Conservation (phyloP, 148 eudicot genomes). For the Diospyros kaki region DNA sequence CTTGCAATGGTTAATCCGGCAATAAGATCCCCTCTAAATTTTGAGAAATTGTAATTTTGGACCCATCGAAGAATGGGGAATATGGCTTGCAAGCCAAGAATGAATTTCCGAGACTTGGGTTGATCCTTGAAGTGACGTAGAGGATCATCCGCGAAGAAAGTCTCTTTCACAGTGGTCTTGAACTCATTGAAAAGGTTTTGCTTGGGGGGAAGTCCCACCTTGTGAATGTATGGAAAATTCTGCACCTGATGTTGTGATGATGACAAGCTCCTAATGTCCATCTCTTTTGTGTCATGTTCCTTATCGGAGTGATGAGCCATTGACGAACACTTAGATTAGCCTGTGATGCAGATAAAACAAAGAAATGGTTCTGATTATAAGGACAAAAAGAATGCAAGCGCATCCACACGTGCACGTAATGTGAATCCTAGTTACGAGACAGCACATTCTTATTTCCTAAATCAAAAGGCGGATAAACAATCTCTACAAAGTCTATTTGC, state of each 20-base stretch:
- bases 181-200: slow-evolving; percentile 52
- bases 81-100: slow-evolving; percentile 63
- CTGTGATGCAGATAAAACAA: slow-evolving; percentile 8
- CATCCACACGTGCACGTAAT: too few relatives aligned
- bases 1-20: slow-evolving; percentile 82
- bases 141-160: slow-evolving; percentile 67
- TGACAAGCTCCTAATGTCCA: slow-evolving; percentile 31
- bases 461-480: not conserved
- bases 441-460: not conserved
- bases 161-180: slow-evolving; percentile 38
- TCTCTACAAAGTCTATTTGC: too few relatives aligned
- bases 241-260: slow-evolving; percentile 26
- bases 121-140: slow-evolving; percentile 60
- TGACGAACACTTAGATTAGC: slow-evolving; percentile 1
- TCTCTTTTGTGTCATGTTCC: slow-evolving; percentile 34
- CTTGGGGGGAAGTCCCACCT: slow-evolving; percentile 57
- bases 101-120: slow-evolving; percentile 31
- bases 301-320: slow-evolving; percentile 24
- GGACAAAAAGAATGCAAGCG: not conserved
- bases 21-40: slow-evolving; percentile 62
- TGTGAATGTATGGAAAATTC: slow-evolving; percentile 31
- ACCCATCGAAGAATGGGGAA: slow-evolving; percentile 81
- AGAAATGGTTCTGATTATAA: not conserved
- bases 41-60: slow-evolving; percentile 33
- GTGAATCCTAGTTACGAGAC: too few relatives aligned